Base-by-base conservation (phyloP, 1,139 yeast species). In the Pichia sp. region DNA sequence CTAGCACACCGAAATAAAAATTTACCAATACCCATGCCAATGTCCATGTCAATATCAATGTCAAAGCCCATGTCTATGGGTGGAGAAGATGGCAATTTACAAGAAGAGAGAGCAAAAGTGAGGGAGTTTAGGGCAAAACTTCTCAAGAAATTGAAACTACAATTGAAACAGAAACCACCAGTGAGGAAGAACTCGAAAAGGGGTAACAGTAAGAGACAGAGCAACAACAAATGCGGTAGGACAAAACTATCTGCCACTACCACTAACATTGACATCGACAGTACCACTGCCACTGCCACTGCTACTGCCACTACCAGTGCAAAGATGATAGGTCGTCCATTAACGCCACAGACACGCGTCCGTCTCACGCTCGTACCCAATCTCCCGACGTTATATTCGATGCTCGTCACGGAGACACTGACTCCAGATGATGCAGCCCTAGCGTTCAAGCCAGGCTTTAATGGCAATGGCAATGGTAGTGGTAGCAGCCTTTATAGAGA, bases 291-390 rank as follows among this genome's bases (percentile, higher is more conserved):
- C n/a, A n/a, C n/a, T n/a, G n/a, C n/a, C n/a, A n/a, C n/a, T n/a
- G n/a, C n/a, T n/a, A n/a, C n/a, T n/a, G n/a, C n/a, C n/a, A n/a
- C 16, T 11, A 5, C 17, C 2, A 3, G 3, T 6, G 5, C 2
- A 3, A 24, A 24, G 15, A 24, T 59, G 69, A 77, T 72, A 44
- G 66, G 73, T 5, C 66, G 72, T 40, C 72, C 75, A 6, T 54
- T 73, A 21, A 74, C 73, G 34, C 74, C 77, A 1, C 74, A 72
- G 13, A 63, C 75, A 11, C 60, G 67, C 42, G 67, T 73, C 9
- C 63, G 72, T 35, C 52, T 73, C 16, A 64, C 77, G 0, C 45
- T 67, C 29, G 69, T 69, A 2, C 67, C 72, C 6, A 63, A 67
- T 22, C 50, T 73, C 32, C 53, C 64, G 7, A 52, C 62, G 3